phyloP scores from a whole-genome alignment of 352 stramenopile genomes.

The Globisporangium heterothallicum region DNA sequence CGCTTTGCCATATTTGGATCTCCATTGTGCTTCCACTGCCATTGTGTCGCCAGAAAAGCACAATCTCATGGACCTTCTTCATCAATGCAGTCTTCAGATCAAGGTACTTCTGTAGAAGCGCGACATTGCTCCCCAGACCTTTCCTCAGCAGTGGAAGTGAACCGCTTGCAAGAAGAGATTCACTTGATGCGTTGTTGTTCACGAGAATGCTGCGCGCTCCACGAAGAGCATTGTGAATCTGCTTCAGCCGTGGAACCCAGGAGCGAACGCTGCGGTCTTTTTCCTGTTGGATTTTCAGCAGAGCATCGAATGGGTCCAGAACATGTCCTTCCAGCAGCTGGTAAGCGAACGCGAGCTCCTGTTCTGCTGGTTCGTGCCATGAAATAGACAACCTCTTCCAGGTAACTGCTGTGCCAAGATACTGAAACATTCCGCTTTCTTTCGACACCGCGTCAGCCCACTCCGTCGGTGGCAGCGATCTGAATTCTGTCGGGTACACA shows the following conservation, averaged over 20 bases:
- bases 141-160: slow-evolving; percentile 32
- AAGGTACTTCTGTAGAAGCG: slow-evolving; percentile 29
- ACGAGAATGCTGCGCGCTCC: slow-evolving; percentile 51
- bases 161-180: slow-evolving; percentile 17
- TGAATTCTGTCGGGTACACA: slow-evolving; percentile 59
- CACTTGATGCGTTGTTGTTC: slow-evolving; percentile 9
- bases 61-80: slow-evolving; percentile 28
- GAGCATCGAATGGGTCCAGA: slow-evolving; percentile 21
- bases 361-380: slow-evolving; percentile 63
- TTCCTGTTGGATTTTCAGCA: slow-evolving; percentile 19
- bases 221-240: slow-evolving; percentile 33
- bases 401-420: slow-evolving; percentile 40
- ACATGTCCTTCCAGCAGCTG: slow-evolving; percentile 51
- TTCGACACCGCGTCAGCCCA: slow-evolving; percentile 35
- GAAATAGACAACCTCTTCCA: slow-evolving; percentile 42
- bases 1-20: slow-evolving; percentile 44
- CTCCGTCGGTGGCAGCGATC: slow-evolving; percentile 41
- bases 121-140: slow-evolving; percentile 21
- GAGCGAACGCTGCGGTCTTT: slow-evolving; percentile 35
- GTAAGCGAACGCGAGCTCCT: slow-evolving; percentile 48
- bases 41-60: slow-evolving; percentile 46
- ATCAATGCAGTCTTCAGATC: slow-evolving; percentile 40
- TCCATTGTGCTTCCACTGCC: slow-evolving; percentile 41
- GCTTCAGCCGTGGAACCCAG: slow-evolving; percentile 44
- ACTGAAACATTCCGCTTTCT: slow-evolving; percentile 51